A percentile compares a stretch with the other conserved stretches of the same genome.
phyloP scores from a whole-genome alignment of 2,329 filamentous ascomycete genomes.

The Diplodia mutila region DNA sequence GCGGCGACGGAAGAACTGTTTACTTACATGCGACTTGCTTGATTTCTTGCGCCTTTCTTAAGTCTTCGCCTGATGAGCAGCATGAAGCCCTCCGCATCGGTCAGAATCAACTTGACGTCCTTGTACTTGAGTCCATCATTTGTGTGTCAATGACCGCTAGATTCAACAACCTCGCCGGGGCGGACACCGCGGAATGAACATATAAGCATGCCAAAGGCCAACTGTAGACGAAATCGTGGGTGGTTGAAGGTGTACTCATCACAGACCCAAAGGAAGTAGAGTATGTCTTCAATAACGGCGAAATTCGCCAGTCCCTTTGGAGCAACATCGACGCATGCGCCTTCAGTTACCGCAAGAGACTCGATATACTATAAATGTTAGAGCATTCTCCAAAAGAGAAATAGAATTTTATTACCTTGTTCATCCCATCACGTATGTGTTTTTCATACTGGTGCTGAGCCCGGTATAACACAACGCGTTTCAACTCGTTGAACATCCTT shows the following conservation, averaged over 20 bases:
- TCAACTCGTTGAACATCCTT: not conserved
- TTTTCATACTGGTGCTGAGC: not conserved
- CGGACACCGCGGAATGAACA: not conserved
- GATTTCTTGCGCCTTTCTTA: not conserved
- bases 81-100: not conserved
- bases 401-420: not conserved
- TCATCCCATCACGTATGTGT: not conserved
- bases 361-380: not conserved
- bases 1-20: no score
- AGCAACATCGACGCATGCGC: not conserved
- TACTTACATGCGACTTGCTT: not conserved
- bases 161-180: not conserved
- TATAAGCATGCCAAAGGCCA: not conserved
- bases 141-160: not conserved
- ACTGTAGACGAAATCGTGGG: not conserved
- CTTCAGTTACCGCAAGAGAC: not conserved
- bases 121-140: not conserved
- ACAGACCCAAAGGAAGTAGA: not conserved
- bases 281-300: not conserved
- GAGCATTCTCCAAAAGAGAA: not conserved
- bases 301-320: not conserved
- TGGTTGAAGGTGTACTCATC: not conserved
- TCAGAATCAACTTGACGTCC: not conserved
- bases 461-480: not conserved
- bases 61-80: not conserved